Percentiles rank a stretch among this genome's conserved stretches.
Conservation (phyloP, 148 eudicot species). For the Diospyros kaki region DNA sequence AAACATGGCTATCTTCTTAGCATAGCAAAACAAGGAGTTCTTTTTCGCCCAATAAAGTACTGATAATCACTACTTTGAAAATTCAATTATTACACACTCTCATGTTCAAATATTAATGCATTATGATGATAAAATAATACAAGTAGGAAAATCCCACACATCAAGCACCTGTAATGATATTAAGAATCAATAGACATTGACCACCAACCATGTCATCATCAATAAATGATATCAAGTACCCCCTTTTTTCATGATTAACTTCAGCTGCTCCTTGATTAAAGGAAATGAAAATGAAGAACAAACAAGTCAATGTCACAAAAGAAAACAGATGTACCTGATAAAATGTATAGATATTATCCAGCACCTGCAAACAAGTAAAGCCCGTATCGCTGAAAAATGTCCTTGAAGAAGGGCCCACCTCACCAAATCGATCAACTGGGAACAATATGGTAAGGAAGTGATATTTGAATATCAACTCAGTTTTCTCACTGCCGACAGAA, state of each 20-base stretch:
- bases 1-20: too few species aligned
- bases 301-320: background rate
- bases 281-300: background rate
- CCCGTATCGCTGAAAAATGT: slow-evolving; percentile 73
- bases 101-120: background rate
- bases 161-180: background rate
- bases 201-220: background rate
- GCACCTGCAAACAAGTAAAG: slow-evolving; percentile 69
- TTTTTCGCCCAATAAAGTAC: background rate
- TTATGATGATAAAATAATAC: too few species aligned
- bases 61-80: background rate
- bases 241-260: background rate
- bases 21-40: background rate
- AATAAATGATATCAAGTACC: background rate
- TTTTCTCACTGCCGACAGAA: slow-evolving; percentile 65
- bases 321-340: slow-evolving; percentile 60
- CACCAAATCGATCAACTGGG: slow-evolving; percentile 85
- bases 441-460: slow-evolving; percentile 75
- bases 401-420: slow-evolving; percentile 86
- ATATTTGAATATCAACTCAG: slow-evolving; percentile 58
- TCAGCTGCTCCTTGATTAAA: background rate
- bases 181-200: background rate
- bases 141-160: background rate
- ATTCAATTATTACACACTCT: background rate
- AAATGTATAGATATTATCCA: slow-evolving; percentile 66